Conservation (phyloP, 2,329 filamentous ascomycete species). For the Phialophora macrospora region DNA sequence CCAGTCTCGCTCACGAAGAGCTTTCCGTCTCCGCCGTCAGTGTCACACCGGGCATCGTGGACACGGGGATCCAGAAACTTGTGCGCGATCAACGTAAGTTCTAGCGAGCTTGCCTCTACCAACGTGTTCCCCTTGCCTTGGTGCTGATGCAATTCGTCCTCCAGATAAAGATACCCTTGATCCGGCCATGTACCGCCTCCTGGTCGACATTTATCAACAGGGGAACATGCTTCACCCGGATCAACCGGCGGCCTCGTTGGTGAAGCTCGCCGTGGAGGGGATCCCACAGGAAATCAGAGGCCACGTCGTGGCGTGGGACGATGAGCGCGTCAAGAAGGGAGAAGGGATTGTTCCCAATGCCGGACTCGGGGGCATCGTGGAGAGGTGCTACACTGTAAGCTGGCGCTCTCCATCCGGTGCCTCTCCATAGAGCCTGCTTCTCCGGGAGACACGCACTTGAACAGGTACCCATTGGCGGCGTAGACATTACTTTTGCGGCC, state of each 20-base stretch:
- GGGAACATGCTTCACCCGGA: constrained; percentile 11
- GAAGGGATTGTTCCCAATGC: too few species aligned
- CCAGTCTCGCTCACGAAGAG: constrained; percentile 13
- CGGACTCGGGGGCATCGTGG: too few species aligned
- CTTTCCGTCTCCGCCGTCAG: neutral
- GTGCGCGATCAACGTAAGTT: constrained; percentile 18
- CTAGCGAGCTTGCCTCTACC: neutral
- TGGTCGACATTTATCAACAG: neutral
- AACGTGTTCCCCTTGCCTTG: neutral
- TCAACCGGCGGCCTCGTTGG: constrained; percentile 8
- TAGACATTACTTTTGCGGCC: too few species aligned
- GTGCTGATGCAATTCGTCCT: neutral
- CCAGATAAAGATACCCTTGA: constrained; percentile 4
- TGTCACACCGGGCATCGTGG: constrained; percentile 18
- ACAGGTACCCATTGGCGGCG: too few species aligned
- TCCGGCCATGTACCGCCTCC: constrained; percentile 1
- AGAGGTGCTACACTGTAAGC: too few species aligned
- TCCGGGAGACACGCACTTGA: too few species aligned
- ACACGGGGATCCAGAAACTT: neutral
- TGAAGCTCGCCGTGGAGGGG: constrained; percentile 4
- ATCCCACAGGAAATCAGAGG: constrained; percentile 10
- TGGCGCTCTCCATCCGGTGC: too few species aligned
- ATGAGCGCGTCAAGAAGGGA: too few species aligned
- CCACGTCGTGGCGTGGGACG: constrained; percentile 11
- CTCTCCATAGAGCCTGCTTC: too few species aligned